A percentile compares a stretch with the other conserved stretches of the same genome.
These are phyloP conservation scores for Quillaja saponaria DNA, from an alignment of 306 rosid genomes.

Conservation along the genomic window DNA sequence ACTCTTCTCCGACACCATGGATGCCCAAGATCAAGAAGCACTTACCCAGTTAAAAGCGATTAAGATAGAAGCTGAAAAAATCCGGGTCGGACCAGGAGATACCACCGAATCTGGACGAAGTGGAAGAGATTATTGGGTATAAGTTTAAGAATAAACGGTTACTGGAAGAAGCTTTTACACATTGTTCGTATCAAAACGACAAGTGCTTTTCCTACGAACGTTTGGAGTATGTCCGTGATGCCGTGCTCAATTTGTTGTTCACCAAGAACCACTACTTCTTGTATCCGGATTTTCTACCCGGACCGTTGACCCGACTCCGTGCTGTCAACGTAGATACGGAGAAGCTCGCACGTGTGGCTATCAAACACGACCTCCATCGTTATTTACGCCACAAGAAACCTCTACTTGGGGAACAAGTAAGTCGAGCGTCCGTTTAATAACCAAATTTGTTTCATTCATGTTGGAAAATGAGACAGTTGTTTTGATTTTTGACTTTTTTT, in stretches of 20 bases:
- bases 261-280: slow-evolving; percentile 45
- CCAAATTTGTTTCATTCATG: too few species aligned
- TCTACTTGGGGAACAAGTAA: slow-evolving; percentile 41
- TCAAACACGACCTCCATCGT: slow-evolving; percentile 49
- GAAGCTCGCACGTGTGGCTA: slow-evolving; percentile 63
- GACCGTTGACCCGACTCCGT: slow-evolving; percentile 51
- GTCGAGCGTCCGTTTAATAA: too few species aligned
- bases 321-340: slow-evolving; percentile 67
- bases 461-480: too few species aligned
- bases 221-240: slow-evolving; percentile 55
- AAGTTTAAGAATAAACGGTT: slow-evolving; percentile 39
- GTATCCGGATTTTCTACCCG: slow-evolving; percentile 40
- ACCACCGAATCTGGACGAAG: slow-evolving; percentile 27
- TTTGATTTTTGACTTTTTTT: too few species aligned
- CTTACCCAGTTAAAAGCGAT: neutral
- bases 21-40: neutral
- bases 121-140: slow-evolving; percentile 51
- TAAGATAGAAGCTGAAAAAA: neutral
- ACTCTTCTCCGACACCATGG: neutral
- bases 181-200: slow-evolving; percentile 23
- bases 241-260: slow-evolving; percentile 45
- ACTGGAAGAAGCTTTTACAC: slow-evolving; percentile 58
- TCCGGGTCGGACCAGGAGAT: neutral
- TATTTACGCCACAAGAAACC: slow-evolving; percentile 55
- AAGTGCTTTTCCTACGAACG: slow-evolving; percentile 35